Percentiles rank a stretch among this genome's conserved stretches.
Conservation (phyloP, 495 filamentous ascomycete genomes). For the Umbilicaria muhlenbergii region DNA sequence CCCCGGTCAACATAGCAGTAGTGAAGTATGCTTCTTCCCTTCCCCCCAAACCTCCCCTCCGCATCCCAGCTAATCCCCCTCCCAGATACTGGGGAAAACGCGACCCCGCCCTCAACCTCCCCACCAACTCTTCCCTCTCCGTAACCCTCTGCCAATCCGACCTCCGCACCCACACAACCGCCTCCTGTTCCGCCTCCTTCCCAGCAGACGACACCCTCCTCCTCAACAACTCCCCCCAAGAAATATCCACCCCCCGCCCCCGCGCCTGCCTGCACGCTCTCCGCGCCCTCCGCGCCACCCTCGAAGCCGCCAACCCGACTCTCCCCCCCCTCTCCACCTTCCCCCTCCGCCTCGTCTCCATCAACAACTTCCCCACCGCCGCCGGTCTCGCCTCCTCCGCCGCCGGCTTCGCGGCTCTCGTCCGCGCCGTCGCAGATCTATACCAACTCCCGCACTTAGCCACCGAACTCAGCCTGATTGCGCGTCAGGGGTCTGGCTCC, state of each 20-base stretch:
- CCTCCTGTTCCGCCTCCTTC: slow-evolving; percentile 72
- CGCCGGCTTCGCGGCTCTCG: slow-evolving; percentile 88
- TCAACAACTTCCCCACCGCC: slow-evolving; percentile 98
- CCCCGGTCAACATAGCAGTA: slow-evolving; percentile 97
- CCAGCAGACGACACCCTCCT: slow-evolving; percentile 54
- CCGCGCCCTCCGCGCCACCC: slow-evolving; percentile 51
- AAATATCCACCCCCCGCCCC: slow-evolving; percentile 73
- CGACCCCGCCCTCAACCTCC: slow-evolving; percentile 80
- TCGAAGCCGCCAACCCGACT: slow-evolving; percentile 55
- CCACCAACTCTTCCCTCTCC: slow-evolving; percentile 91
- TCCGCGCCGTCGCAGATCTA: slow-evolving; percentile 80
- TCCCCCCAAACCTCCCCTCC: slow-evolving; percentile 9
- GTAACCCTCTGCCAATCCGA: slow-evolving; percentile 91
- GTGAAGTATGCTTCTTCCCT: slow-evolving; percentile 56
- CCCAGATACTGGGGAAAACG: slow-evolving; percentile 95
- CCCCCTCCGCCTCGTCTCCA: slow-evolving; percentile 68
- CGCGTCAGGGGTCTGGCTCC: slow-evolving; percentile 87
- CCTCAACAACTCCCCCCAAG: slow-evolving; percentile 69
- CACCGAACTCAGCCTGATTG: slow-evolving; percentile 69
- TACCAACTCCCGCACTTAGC: slow-evolving; percentile 70
- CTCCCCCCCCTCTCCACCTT: slow-evolving; percentile 61
- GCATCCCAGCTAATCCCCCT: slow-evolving; percentile 1
- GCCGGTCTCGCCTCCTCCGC: slow-evolving; percentile 89
- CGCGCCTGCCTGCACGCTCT: slow-evolving; percentile 83
- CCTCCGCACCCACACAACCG: slow-evolving; percentile 88